These are phyloP conservation scores for Ophiosphaerella narmari DNA, from an alignment of 2,329 filamentous ascomycete species.

Conservation along the genomic window DNA sequence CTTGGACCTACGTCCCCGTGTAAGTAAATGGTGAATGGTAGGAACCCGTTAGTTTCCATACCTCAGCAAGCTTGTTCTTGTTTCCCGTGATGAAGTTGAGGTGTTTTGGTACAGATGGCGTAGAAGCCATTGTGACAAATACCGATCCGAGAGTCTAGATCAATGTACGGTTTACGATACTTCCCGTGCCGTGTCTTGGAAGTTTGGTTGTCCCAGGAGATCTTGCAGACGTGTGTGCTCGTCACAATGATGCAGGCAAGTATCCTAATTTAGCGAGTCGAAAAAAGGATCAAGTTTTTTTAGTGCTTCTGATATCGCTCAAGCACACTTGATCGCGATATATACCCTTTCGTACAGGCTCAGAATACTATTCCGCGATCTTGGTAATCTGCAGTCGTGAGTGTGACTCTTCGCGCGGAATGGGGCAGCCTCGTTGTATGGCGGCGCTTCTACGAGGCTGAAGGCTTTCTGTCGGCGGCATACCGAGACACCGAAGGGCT, in stretches of 20 bases:
- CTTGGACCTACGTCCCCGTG: constrained; percentile 62
- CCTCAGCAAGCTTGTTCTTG: constrained; percentile 85
- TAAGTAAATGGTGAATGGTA: not conserved
- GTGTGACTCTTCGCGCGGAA: constrained; percentile 17
- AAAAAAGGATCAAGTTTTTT: too few relatives aligned
- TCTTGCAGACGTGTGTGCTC: too few relatives aligned
- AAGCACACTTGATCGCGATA: not conserved
- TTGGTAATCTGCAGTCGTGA: constrained; percentile 12
- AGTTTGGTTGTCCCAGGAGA: not conserved
- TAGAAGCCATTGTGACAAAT: constrained; percentile 2
- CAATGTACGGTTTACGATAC: too few relatives aligned
- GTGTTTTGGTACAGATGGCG: constrained; percentile 48
- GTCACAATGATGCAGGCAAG: too few relatives aligned
- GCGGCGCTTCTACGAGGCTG: not conserved
- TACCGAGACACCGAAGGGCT: constrained; percentile 6
- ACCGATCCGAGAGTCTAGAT: too few relatives aligned
- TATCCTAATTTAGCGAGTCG: too few relatives aligned
- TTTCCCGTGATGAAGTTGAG: constrained; percentile 98
- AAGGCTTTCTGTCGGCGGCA: not conserved
- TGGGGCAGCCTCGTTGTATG: constrained; percentile 4
- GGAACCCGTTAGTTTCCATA: constrained; percentile 3
- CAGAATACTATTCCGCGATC: constrained; percentile 7
- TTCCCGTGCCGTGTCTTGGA: not conserved
- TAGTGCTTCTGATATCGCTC: too few relatives aligned
- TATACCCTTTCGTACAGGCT: not conserved